phyloP scores from a whole-genome alignment of 2,329 filamentous ascomycete species.

The Hortaea sp. region DNA sequence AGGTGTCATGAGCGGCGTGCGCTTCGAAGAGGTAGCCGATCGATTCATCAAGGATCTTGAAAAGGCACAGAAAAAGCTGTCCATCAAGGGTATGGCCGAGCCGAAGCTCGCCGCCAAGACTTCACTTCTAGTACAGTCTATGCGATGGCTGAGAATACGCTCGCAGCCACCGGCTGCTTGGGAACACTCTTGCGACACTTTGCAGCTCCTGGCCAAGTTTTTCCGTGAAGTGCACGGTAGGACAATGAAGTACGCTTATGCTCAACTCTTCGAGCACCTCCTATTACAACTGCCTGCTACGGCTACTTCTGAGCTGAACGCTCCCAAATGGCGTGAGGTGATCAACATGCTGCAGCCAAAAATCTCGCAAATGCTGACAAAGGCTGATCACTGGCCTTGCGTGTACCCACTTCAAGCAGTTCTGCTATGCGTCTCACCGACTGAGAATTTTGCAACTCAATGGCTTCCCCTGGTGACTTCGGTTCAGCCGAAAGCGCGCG shows the following conservation, averaged over 20 bases:
- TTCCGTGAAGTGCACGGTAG: conserved; percentile 81
- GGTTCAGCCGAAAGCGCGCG: conserved; percentile 73
- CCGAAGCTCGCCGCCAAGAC: conserved; percentile 69
- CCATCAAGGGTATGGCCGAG: conserved; percentile 56
- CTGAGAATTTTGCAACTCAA: conserved; percentile 71
- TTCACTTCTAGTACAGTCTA: conserved; percentile 77
- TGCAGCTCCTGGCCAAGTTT: conserved; percentile 68
- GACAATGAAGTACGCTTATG: conserved; percentile 87
- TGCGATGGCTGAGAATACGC: conserved; percentile 78
- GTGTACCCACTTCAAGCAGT: conserved; percentile 83
- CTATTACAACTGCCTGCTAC: conserved; percentile 78
- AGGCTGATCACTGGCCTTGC: conserved; percentile 83
- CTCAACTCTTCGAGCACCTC: conserved; percentile 78
- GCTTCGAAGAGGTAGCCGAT: conserved; percentile 73
- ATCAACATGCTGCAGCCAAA: conserved; percentile 68
- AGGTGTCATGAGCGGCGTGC: conserved; percentile 91
- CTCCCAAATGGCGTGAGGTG: conserved; percentile 79
- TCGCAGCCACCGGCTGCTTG: conserved; percentile 64
- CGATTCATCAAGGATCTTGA: conserved; percentile 77
- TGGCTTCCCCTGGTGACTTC: conserved; percentile 76
- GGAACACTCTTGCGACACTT: conserved; percentile 81
- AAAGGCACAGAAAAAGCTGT: conserved; percentile 63
- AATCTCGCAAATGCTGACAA: conserved; percentile 73
- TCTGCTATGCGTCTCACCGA: conserved; percentile 76
- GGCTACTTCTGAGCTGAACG: conserved; percentile 64